A percentile compares a stretch with the other conserved stretches of the same genome.
Evolutionary conservation across 768 basidiomycete species (phyloP).

Genomic region (Termitomyces bulborhizus): DNA sequence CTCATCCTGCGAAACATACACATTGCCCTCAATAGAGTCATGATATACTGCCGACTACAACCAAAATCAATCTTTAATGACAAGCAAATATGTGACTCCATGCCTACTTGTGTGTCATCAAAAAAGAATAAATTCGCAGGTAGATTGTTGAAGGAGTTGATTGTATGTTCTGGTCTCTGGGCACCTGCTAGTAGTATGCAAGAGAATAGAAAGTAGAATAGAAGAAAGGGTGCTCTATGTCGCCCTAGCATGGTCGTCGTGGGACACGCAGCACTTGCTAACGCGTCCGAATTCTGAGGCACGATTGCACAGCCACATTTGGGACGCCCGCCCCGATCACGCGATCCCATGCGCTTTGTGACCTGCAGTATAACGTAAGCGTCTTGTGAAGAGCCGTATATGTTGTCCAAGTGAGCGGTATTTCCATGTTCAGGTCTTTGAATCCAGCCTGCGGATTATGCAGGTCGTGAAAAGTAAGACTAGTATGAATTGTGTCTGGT

Average conservation of each 20-base stretch:
- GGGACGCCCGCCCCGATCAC: not conserved
- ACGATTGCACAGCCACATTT: slow-evolving; percentile 12
- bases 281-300: slow-evolving; percentile 5
- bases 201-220: slow-evolving; percentile 15
- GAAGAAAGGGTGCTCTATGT: slow-evolving; percentile 14
- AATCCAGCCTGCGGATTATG: no score
- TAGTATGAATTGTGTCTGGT: no score
- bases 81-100: slow-evolving; percentile 1
- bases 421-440: no score
- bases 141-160: slow-evolving; percentile 60
- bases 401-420: no score
- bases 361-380: no score
- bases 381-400: no score
- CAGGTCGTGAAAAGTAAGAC: no score
- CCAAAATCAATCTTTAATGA: slow-evolving; percentile 7
- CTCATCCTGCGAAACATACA: slow-evolving; percentile 82
- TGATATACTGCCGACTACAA: slow-evolving; percentile 66
- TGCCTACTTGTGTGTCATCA: slow-evolving; percentile 79
- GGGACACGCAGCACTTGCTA: slow-evolving; percentile 3
- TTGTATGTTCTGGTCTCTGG: slow-evolving; percentile 40
- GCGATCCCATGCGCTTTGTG: no score
- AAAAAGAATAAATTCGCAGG: slow-evolving; percentile 85
- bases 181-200: slow-evolving; percentile 17
- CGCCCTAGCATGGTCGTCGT: slow-evolving; percentile 20
- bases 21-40: slow-evolving; percentile 59